Percentiles rank a stretch among this genome's conserved stretches.
Conservation (phyloP, 495 filamentous ascomycete species). For the Penicillium malachiteum region DNA sequence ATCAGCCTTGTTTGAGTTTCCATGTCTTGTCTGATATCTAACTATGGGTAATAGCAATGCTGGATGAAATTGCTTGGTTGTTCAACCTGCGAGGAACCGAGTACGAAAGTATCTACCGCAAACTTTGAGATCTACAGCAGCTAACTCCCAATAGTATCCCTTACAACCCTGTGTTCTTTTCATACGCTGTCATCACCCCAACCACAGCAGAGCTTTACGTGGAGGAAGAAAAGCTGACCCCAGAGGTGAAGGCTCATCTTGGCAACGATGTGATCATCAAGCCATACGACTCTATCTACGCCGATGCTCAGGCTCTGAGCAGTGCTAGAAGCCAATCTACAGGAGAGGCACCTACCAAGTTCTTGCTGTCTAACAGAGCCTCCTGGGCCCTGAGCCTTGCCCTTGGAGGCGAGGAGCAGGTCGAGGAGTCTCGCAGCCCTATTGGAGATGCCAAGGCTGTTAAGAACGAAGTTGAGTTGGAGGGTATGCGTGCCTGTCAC, state of each 20-base stretch:
- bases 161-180: conserved; percentile 99
- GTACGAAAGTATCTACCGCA: conserved; percentile 35
- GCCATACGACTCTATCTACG: conserved; percentile 83
- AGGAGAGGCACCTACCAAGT: conserved; percentile 57
- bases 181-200: conserved; percentile 86
- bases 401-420: conserved; percentile 82
- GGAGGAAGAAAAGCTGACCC: conserved; percentile 71
- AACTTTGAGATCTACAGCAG: background rate
- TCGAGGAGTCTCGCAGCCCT: conserved; percentile 85
- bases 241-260: conserved; percentile 69
- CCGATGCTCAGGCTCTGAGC: conserved; percentile 65
- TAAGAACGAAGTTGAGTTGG: conserved; percentile 89
- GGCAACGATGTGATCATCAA: conserved; percentile 69
- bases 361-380: conserved; percentile 80
- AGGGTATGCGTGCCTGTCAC: conserved; percentile 93
- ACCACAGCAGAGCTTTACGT: conserved; percentile 82
- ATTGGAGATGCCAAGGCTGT: conserved; percentile 95
- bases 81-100: conserved; percentile 96
- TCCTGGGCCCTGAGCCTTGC: conserved; percentile 91
- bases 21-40: conserved; percentile 7
- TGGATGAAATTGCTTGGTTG: conserved; percentile 97
- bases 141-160: conserved; percentile 62
- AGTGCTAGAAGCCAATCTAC: conserved; percentile 35
- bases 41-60: conserved; percentile 57
- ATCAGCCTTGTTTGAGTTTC: background rate